These are phyloP conservation scores for Eragrostis tef DNA, from an alignment of 202 grass and related monocot genomes.

Conservation along the genomic window DNA sequence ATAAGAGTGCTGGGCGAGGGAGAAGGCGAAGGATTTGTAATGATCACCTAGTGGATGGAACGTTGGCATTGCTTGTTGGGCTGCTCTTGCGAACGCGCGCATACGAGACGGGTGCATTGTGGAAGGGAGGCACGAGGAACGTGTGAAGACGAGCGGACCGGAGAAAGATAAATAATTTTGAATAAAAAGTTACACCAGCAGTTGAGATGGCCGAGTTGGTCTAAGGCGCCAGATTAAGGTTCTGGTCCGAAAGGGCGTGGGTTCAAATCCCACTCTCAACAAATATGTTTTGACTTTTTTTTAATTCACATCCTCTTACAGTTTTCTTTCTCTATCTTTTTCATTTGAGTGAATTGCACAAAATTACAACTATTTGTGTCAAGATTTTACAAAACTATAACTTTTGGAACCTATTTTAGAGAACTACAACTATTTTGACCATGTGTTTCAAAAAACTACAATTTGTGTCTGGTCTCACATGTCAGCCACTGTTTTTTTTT, in stretches of 20 bases:
- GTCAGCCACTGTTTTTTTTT: no score
- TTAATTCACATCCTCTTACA: no score
- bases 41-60: background rate
- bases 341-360: no score
- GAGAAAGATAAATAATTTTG: fast-evolving
- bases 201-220: conserved; percentile 83
- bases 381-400: no score
- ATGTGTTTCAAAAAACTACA: no score
- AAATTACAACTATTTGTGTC: no score
- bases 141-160: background rate
- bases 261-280: conserved; percentile 82
- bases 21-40: background rate
- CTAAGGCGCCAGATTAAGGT: conserved; percentile 82
- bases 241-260: conserved; percentile 70
- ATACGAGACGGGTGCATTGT: background rate
- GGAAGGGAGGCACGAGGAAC: background rate
- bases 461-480: no score
- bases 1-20: background rate
- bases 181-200: background rate
- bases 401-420: no score
- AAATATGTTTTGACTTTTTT: background rate
- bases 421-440: no score
- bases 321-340: no score
- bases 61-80: background rate
- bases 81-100: background rate